Conservation (phyloP, 768 basidiomycete genomes). For the Clathrus columnatus region DNA sequence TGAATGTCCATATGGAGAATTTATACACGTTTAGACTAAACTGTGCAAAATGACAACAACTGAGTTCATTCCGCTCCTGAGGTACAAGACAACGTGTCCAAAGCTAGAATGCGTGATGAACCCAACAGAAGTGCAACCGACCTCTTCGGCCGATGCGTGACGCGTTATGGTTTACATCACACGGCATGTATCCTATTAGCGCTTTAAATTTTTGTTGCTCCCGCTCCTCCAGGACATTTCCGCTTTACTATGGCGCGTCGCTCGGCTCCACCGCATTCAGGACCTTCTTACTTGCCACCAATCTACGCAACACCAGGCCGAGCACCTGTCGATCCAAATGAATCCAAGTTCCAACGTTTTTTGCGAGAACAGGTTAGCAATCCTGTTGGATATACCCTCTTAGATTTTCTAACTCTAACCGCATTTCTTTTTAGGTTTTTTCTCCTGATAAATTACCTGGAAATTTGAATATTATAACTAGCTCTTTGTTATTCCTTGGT, state of each 20-base stretch:
- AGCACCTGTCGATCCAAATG: conserved; percentile 43
- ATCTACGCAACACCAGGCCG: conserved; percentile 34
- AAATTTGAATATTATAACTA: conserved; percentile 62
- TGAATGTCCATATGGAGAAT: no score
- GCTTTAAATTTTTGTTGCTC: not conserved
- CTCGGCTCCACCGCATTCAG: conserved; percentile 44
- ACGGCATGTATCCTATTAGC: no score
- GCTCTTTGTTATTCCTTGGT: conserved; percentile 56
- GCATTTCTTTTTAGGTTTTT: conserved; percentile 6
- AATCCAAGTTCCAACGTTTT: conserved; percentile 49
- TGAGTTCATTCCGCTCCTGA: no score
- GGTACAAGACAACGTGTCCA: no score
- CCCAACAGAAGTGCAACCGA: no score
- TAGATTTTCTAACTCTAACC: not conserved
- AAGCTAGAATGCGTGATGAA: no score
- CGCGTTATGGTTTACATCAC: no score
- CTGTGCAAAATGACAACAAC: no score
- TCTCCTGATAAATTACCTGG: conserved; percentile 68
- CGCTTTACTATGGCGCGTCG: conserved; percentile 61
- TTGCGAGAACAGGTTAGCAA: conserved; percentile 50
- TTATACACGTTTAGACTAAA: no score
- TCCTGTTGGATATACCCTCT: not conserved
- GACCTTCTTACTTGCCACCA: conserved; percentile 46
- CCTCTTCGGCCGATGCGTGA: no score
- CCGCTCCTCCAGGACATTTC: not conserved